Evolutionary conservation across 768 basidiomycete genomes (phyloP), one percentile per base, ranked within the genome.

Genomic region (Xerocomellus intermedius): DNA sequence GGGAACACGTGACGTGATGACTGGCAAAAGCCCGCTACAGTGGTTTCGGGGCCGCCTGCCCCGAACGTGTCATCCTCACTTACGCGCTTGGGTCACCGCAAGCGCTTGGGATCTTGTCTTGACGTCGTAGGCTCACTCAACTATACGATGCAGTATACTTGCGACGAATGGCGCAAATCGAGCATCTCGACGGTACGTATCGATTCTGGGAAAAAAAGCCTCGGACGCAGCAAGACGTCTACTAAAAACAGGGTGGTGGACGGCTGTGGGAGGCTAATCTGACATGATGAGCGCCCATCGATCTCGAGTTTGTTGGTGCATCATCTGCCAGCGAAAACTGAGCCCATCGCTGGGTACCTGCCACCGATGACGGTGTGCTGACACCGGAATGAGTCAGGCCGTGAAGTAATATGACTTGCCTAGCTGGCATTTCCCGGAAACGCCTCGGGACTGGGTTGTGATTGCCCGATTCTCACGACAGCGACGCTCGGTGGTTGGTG

Each of bases 331-430:
- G 48, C 45, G 43, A 43, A 49, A 52, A 42, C 36, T 51, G 47
- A 33, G 56, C 37, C 51, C 51, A 22, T 52, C 56, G 59, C 55
- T 47, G 50, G 45, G 54, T 52, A 45, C 22, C 55, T 64, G 64
- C 52, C 64, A 58, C 56, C 24, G 54, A 56, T 28, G 55, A 37
- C n/a, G 48, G 52, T 44, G 49, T 52, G 55, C 24, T 59, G 48
- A 57, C 50, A 50, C 62, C 54, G 42, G 51, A 49, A 53, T 38
- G 51, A 61, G 57, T 54, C 49, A 49, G 37, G 38, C 47, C 39
- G 41, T 61, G 57, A 55, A 65, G 65, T 69, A 60, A 67, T 63
- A 52, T 45, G 48, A 41, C 59, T 56, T 59, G 52, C 59, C 48
- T 47, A 32, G 51, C 52, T 62, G 41, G 56, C 51, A 55, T 22